These are phyloP conservation scores for Elaeis guineensis DNA, from an alignment of 176 grass and related monocot genomes.

Conservation along the genomic window DNA sequence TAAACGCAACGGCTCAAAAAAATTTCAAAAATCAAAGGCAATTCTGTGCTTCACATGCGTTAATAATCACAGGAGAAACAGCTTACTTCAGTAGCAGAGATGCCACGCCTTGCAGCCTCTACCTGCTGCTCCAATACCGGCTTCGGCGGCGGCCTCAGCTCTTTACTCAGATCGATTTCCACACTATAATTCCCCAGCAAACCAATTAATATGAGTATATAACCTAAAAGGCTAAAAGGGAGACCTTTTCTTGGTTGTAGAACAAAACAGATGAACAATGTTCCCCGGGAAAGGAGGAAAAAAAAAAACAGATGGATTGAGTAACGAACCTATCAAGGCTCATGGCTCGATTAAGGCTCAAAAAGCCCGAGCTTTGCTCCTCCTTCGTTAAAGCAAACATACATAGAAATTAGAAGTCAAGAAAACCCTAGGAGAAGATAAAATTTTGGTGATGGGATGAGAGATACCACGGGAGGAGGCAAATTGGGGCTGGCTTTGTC, in stretches of 20 bases:
- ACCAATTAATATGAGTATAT: neutral
- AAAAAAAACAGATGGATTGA: neutral
- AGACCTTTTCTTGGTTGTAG: no score
- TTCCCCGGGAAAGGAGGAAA: neutral
- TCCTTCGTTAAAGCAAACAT: constrained; percentile 28
- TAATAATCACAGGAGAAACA: constrained; percentile 1
- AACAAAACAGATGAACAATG: no score
- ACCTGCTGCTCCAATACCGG: constrained; percentile 75
- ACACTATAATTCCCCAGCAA: constrained; percentile 32
- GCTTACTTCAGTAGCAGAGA: constrained; percentile 41
- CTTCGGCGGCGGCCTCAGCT: constrained; percentile 62
- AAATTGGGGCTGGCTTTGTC: constrained; percentile 28
- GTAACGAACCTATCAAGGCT: constrained; percentile 61
- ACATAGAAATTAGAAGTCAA: neutral
- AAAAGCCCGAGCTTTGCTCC: constrained; percentile 48
- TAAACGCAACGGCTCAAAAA: no score
- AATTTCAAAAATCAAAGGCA: no score
- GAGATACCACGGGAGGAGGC: constrained; percentile 22
- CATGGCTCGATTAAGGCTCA: constrained; percentile 82
- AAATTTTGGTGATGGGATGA: neutral
- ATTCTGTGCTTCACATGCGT: no score
- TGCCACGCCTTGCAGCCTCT: constrained; percentile 55
- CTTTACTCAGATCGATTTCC: constrained; percentile 89
- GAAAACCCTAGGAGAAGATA: neutral
- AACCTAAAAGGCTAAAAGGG: no score